These are phyloP conservation scores for Agaricus bisporus DNA, from an alignment of 768 basidiomycete genomes.

Conservation along the genomic window DNA sequence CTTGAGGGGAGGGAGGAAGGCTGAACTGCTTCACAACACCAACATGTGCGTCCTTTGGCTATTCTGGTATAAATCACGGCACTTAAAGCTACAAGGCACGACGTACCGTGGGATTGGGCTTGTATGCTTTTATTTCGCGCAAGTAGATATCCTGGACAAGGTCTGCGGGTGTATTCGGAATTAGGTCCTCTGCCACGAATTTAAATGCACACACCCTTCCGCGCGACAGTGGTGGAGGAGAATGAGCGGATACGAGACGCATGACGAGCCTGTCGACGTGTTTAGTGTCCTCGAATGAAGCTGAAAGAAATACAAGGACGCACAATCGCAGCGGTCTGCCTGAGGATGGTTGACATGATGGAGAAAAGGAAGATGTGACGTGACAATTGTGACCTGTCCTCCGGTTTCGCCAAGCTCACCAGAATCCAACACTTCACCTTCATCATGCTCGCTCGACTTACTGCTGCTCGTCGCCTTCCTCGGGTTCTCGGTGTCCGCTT, in stretches of 20 bases:
- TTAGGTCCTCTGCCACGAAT: constrained; percentile 20
- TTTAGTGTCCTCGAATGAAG: neutral
- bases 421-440: constrained; percentile 12
- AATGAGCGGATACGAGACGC: constrained; percentile 49
- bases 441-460: constrained; percentile 35
- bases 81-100: neutral
- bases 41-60: constrained; percentile 91
- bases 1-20: constrained; percentile 65
- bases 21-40: constrained; percentile 81
- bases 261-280: constrained; percentile 39
- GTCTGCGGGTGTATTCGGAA: constrained; percentile 57
- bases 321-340: constrained; percentile 49
- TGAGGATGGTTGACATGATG: constrained; percentile 66
- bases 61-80: neutral
- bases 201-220: constrained; percentile 49
- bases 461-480: constrained; percentile 37
- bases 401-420: neutral
- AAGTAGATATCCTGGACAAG: constrained; percentile 91
- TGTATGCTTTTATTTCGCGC: constrained; percentile 86
- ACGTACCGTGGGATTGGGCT: constrained; percentile 66
- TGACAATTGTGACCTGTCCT: constrained; percentile 28
- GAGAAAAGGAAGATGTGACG: constrained; percentile 32
- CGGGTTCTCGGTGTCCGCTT: constrained; percentile 28
- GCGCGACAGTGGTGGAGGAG: constrained; percentile 51
- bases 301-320: constrained; percentile 15